Evolutionary conservation across 129 eudicot species (phyloP).

Genomic region (Ambrosia artemisiifolia): DNA sequence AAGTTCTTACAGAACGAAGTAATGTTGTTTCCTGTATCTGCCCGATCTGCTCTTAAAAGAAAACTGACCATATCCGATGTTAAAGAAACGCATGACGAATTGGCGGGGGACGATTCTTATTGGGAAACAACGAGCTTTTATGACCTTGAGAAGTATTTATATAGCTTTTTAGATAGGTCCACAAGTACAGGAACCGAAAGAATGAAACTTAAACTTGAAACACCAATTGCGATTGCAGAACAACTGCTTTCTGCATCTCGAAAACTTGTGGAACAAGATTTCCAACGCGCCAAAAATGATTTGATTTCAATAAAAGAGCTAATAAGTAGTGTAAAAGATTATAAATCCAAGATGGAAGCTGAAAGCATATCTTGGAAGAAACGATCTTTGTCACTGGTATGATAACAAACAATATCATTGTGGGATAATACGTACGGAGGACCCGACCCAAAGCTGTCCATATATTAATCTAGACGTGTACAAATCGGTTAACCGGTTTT

Average conservation of each 20-base stretch:
- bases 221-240: conserved; percentile 85
- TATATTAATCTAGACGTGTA: too few relatives aligned
- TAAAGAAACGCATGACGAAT: conserved; percentile 26
- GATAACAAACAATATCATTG: neutral
- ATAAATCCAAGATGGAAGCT: conserved; percentile 57
- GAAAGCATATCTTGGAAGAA: conserved; percentile 85
- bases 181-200: conserved; percentile 83
- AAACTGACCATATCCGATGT: conserved; percentile 42
- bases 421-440: neutral
- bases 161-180: conserved; percentile 78
- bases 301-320: conserved; percentile 55
- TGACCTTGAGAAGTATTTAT: conserved; percentile 72
- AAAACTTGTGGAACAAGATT: conserved; percentile 59
- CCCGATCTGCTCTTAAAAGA: conserved; percentile 75
- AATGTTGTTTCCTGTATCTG: conserved; percentile 76
- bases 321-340: conserved; percentile 54
- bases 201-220: conserved; percentile 84
- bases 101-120: conserved; percentile 21
- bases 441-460: neutral
- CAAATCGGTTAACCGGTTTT: too few relatives aligned
- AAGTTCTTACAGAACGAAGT: conserved; percentile 72
- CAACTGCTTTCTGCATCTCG: conserved; percentile 79
- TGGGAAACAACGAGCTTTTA: conserved; percentile 48
- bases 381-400: conserved; percentile 70
- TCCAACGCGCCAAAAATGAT: conserved; percentile 62